A percentile compares a stretch with the other conserved stretches of the same genome.
Evolutionary conservation across 2,329 filamentous ascomycete genomes (phyloP).

Genomic region (Diaporthe vexans): DNA sequence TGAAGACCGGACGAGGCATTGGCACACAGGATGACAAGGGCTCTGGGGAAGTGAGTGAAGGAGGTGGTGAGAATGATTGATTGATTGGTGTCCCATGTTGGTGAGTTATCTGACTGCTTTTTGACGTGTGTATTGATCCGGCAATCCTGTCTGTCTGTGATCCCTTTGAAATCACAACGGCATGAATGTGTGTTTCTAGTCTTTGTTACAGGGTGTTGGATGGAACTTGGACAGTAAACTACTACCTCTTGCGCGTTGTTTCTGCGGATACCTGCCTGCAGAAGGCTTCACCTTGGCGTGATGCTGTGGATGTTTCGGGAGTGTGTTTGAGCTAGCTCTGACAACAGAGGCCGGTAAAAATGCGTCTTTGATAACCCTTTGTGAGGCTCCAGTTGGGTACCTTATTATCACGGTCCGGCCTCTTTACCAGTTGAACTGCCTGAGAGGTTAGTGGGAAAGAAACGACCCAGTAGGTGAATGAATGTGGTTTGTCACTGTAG

Average conservation of each 20-base stretch:
- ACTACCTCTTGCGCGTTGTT: too few species aligned
- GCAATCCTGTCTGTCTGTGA: background rate
- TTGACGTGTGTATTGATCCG: background rate
- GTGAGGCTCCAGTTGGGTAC: background rate
- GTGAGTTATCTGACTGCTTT: background rate
- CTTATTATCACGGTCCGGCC: background rate
- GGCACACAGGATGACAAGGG: too few species aligned
- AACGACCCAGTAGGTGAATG: background rate
- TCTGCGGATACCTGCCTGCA: background rate
- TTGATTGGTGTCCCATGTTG: too few species aligned
- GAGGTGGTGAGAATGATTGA: too few species aligned
- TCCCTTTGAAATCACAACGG: rapidly evolving
- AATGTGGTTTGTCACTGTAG: background rate
- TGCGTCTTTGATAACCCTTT: background rate
- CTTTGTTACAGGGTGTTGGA: too few species aligned
- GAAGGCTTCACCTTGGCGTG: background rate
- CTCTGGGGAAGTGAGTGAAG: too few species aligned
- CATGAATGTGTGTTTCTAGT: background rate
- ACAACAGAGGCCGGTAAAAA: background rate
- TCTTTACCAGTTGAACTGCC: background rate
- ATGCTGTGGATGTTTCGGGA: background rate
- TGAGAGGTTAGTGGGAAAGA: background rate
- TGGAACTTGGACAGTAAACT: too few species aligned
- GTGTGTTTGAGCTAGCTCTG: background rate
- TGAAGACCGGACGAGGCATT: too few species aligned